Percentiles rank a stretch among this genome's conserved stretches.
phyloP scores from a whole-genome alignment of 768 basidiomycete species.

The Kwoniella pini region DNA sequence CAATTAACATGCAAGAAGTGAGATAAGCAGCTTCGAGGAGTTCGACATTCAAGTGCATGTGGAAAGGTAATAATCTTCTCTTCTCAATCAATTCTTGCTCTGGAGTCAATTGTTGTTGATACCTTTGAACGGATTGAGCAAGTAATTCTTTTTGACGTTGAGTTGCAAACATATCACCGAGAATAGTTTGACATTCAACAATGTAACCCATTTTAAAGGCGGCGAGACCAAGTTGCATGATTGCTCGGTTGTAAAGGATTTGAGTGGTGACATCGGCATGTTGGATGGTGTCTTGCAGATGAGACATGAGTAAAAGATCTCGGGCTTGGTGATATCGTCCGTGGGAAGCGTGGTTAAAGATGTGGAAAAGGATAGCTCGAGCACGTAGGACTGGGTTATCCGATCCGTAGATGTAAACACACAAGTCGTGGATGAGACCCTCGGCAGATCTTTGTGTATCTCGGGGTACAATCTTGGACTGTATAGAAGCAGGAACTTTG shows the following conservation, averaged over 20 bases:
- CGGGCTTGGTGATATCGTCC: constrained; percentile 96
- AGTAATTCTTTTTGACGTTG: constrained; percentile 96
- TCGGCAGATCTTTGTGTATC: constrained; percentile 63
- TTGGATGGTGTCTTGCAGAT: constrained; percentile 93
- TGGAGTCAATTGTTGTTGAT: constrained; percentile 69
- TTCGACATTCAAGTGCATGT: constrained; percentile 99
- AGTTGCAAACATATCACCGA: constrained; percentile 94
- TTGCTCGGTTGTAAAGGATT: constrained; percentile 94
- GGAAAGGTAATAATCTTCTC: constrained; percentile 94
- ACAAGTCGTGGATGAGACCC: constrained; percentile 80
- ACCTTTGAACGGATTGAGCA: constrained; percentile 93
- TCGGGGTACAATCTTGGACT: constrained; percentile 65
- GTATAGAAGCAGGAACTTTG: constrained; percentile 56
- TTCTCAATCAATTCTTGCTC: constrained; percentile 98
- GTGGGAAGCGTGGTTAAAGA: constrained; percentile 94
- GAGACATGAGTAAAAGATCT: constrained; percentile 98
- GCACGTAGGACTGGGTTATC: constrained; percentile 90
- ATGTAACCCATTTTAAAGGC: constrained; percentile 95
- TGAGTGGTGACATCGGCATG: constrained; percentile 96
- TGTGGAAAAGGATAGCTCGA: constrained; percentile 94
- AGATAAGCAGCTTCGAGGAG: constrained; percentile 95
- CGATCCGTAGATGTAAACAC: constrained; percentile 88
- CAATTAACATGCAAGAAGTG: constrained; percentile 97
- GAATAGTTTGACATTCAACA: constrained; percentile 85
- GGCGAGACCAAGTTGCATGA: constrained; percentile 94